These are phyloP conservation scores for Mycena citricolor DNA, from an alignment of 1,284 basidiomycete species.

Conservation along the genomic window DNA sequence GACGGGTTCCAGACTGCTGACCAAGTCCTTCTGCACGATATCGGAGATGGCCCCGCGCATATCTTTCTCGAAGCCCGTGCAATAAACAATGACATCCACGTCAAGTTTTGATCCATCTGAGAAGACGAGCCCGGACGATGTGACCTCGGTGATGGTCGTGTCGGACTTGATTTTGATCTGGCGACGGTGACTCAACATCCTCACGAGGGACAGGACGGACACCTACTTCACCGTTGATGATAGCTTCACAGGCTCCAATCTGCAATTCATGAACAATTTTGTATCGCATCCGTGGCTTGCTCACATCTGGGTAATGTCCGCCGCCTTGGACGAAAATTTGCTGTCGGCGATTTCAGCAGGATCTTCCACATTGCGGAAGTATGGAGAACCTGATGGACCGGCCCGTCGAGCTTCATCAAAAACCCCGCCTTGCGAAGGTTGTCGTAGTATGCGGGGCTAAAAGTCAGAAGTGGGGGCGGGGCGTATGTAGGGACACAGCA, in stretches of 20 bases:
- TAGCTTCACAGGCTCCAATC: slow-evolving; percentile 5
- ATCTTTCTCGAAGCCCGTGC: slow-evolving; percentile 19
- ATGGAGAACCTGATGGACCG: too few species aligned
- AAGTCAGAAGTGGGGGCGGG: not conserved
- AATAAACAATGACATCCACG: slow-evolving; percentile 20
- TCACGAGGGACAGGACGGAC: too few species aligned
- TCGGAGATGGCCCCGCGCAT: slow-evolving; percentile 2
- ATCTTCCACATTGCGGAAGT: too few species aligned
- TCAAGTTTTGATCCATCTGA: slow-evolving; percentile 15
- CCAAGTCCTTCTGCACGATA: slow-evolving; percentile 11
- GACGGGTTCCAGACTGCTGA: slow-evolving; percentile 14
- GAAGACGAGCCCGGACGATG: slow-evolving; percentile 13
- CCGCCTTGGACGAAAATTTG: slow-evolving; percentile 17
- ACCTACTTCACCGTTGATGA: not conserved
- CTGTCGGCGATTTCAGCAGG: slow-evolving; percentile 4
- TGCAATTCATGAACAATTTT: not conserved
- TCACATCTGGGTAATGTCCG: slow-evolving; percentile 20
- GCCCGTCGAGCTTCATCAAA: slow-evolving; percentile 9
- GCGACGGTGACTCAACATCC: too few species aligned
- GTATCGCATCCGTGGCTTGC: too few species aligned
- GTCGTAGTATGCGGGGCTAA: slow-evolving; percentile 19
- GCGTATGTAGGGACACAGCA: not conserved
- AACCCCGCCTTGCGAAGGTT: slow-evolving; percentile 17
- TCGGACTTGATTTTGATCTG: slow-evolving; percentile 22
- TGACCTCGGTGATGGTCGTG: slow-evolving; percentile 11